Evolutionary conservation across 2,329 filamentous ascomycete species (phyloP).

Genomic region (Amauroascus niger): DNA sequence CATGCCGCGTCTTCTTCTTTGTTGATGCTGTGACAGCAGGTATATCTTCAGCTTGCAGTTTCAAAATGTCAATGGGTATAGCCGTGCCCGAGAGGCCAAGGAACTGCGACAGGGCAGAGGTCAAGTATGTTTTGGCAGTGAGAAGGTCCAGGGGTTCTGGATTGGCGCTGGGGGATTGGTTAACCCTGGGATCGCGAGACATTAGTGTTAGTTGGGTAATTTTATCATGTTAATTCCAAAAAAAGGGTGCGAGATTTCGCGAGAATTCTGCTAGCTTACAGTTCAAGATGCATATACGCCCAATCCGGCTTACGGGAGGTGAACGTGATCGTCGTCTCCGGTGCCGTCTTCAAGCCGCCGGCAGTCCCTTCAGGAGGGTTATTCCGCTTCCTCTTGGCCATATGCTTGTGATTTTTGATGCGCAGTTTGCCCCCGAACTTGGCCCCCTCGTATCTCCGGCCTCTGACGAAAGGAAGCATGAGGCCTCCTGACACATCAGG

Average conservation of each 20-base stretch:
- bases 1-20: slow-evolving; percentile 16
- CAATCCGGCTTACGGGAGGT: slow-evolving; percentile 37
- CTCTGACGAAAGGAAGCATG: neutral
- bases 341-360: neutral
- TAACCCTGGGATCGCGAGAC: slow-evolving; percentile 19
- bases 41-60: slow-evolving; percentile 23
- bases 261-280: slow-evolving; percentile 25
- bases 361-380: neutral
- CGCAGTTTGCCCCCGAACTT: neutral
- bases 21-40: neutral
- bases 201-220: slow-evolving; percentile 8
- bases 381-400: slow-evolving; percentile 10
- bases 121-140: slow-evolving; percentile 39
- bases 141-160: slow-evolving; percentile 33
- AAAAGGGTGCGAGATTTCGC: too few species aligned
- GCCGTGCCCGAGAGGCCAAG: slow-evolving; percentile 40
- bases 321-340: slow-evolving; percentile 20
- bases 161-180: slow-evolving; percentile 12
- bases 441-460: neutral
- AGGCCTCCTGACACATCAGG: neutral
- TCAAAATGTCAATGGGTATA: slow-evolving; percentile 41
- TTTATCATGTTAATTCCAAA: neutral
- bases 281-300: slow-evolving; percentile 37
- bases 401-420: neutral
- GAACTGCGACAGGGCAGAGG: slow-evolving; percentile 39